Evolutionary conservation across 257 asterid genomes (phyloP).

Genomic region (Solanum dulcamara): DNA sequence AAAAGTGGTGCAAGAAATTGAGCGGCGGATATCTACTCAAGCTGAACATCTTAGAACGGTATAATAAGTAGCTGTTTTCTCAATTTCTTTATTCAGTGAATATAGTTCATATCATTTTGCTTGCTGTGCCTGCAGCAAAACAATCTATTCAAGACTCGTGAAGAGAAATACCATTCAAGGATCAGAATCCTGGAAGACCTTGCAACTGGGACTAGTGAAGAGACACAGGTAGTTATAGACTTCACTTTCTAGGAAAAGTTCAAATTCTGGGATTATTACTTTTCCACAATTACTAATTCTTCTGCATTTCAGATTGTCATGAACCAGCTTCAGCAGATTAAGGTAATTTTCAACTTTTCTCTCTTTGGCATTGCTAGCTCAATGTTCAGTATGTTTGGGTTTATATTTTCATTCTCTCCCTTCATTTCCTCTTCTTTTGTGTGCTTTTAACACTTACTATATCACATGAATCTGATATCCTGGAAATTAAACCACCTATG

Average conservation of each 20-base stretch:
- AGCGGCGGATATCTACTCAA: constrained; percentile 77
- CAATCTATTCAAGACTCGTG: constrained; percentile 71
- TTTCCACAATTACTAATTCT: background rate
- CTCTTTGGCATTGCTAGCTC: background rate
- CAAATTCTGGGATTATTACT: background rate
- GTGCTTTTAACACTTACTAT: background rate
- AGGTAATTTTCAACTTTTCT: constrained; percentile 21
- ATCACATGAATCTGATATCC: background rate
- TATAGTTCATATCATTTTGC: background rate
- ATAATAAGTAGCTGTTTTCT: background rate
- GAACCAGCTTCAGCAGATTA: constrained; percentile 51
- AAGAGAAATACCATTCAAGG: constrained; percentile 85
- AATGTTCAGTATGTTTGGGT: background rate
- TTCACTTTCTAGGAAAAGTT: background rate
- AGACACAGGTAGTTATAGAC: constrained; percentile 35
- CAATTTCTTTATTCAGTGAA: background rate
- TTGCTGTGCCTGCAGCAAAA: constrained; percentile 49
- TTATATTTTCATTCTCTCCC: background rate
- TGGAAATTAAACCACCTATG: background rate
- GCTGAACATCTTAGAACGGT: constrained; percentile 75
- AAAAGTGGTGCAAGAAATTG: constrained; percentile 91
- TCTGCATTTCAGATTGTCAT: constrained; percentile 36
- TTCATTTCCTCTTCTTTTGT: background rate
- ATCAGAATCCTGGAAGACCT: constrained; percentile 79
- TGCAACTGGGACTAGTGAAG: constrained; percentile 63